Evolutionary conservation across 441 rosid species (phyloP).

Genomic region (Euphorbia corollata): DNA sequence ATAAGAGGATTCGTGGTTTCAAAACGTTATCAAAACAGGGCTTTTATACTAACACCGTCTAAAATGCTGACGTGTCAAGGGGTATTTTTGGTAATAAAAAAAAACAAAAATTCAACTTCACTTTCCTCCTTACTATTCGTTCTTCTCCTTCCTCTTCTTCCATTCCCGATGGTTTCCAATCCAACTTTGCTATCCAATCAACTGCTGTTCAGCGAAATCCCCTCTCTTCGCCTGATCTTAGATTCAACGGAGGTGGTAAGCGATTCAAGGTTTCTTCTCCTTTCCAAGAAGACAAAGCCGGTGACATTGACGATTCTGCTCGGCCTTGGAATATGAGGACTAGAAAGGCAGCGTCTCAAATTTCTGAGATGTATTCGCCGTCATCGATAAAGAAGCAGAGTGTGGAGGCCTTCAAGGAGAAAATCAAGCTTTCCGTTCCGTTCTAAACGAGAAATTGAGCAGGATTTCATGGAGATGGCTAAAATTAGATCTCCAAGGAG

Average conservation of each 20-base stretch:
- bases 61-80: no score
- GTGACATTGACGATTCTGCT: slow-evolving; percentile 11
- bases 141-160: slow-evolving; percentile 6
- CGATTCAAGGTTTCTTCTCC: slow-evolving; percentile 21
- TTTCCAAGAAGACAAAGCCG: slow-evolving; percentile 20
- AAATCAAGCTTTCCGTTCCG: slow-evolving; percentile 37
- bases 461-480: slow-evolving; percentile 46
- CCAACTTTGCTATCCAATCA: slow-evolving; percentile 9
- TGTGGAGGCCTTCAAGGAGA: slow-evolving; percentile 24
- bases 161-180: slow-evolving; percentile 14
- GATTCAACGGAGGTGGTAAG: slow-evolving; percentile 8
- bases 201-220: slow-evolving; percentile 3
- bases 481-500: slow-evolving; percentile 47
- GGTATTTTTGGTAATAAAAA: no score
- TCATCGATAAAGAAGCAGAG: slow-evolving; percentile 15
- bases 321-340: slow-evolving; percentile 64
- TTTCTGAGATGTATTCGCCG: slow-evolving; percentile 1
- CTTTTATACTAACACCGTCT: no score
- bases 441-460: slow-evolving; percentile 48
- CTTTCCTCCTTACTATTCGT: no score
- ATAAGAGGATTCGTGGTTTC: no score
- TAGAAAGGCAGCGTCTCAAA: slow-evolving; percentile 40
- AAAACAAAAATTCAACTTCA: no score
- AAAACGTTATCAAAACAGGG: no score
- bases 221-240: slow-evolving; percentile 1